Base-by-base conservation (phyloP, 2,329 filamentous ascomycete genomes). In the Colletotrichum plurivorum region DNA sequence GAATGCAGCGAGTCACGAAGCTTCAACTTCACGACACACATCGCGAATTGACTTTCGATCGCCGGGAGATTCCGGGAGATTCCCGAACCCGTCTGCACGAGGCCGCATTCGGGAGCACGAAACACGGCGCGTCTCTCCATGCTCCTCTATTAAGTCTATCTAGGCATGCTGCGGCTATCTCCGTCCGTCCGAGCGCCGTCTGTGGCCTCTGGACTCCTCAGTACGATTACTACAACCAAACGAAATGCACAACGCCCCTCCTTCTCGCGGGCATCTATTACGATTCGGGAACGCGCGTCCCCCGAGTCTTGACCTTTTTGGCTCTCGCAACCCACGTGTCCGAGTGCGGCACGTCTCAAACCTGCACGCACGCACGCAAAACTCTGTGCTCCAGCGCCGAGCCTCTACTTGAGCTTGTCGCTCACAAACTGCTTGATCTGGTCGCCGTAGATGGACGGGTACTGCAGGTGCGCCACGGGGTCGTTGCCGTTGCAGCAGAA, bases 401-500 rank as follows among this genome's bases (percentile, higher is more conserved):
- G 41, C 12, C 22, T 45, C 51, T 66, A 66, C 45, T 56, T 66
- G 16, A 69, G 62, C 46, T 66, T 69, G 36, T 61, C 55, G 36
- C 54, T 56, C 15, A 69, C 62, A 25, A 69, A 69, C 55, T 69
- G 66, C 51, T 66, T 69, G 22, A 69, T 69, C 51, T 69, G 62
- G 55, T 69, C 51, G n/a, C 67, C 67, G 41, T 70, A 70, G 46
- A 67, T 36, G 27, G 45, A 68, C 5, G 64, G 57, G 27, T 70
- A 70, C 31, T 70, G 67, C 4, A 67, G 86, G 75, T 90, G 88
- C 2, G 84, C 83, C 62, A 82, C 81, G 4, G 81, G 79, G 67
- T 89, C 81, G 73, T 78, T 88, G 43, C 88, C 88, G 27, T 83
- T 89, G 79, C 87, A 90, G 82, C 88, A 91, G 78, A 90, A 90